Percentiles rank a stretch among this genome's conserved stretches.
phyloP scores from a whole-genome alignment of 2,329 filamentous ascomycete species.

The Diaporthe sp. region DNA sequence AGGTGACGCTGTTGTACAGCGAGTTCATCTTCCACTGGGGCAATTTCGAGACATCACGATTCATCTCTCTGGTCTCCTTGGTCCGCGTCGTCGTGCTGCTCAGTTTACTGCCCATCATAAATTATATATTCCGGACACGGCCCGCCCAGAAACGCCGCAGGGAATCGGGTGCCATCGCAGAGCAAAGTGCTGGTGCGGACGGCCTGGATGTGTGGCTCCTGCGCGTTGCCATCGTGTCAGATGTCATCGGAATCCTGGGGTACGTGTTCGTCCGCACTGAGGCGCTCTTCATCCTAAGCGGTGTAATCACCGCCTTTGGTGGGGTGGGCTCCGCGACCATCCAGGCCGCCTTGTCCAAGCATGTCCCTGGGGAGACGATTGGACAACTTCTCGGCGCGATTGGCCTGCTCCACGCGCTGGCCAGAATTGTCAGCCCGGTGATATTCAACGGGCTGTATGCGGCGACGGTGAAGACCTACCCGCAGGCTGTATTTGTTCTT shows the following conservation, averaged over 20 bases:
- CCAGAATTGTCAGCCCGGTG: slow-evolving; percentile 83
- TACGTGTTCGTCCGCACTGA: slow-evolving; percentile 77
- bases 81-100: slow-evolving; percentile 83
- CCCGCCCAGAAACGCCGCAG: slow-evolving; percentile 60
- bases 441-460: slow-evolving; percentile 91
- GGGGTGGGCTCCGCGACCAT: slow-evolving; percentile 89
- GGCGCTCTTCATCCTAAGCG: slow-evolving; percentile 77
- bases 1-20: slow-evolving; percentile 88
- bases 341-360: slow-evolving; percentile 89
- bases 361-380: slow-evolving; percentile 85
- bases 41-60: slow-evolving; percentile 83
- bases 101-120: slow-evolving; percentile 80
- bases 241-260: slow-evolving; percentile 81
- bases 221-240: slow-evolving; percentile 80
- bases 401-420: slow-evolving; percentile 86
- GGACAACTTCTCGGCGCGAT: slow-evolving; percentile 91
- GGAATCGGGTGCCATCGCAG: slow-evolving; percentile 54
- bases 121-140: slow-evolving; percentile 78
- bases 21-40: slow-evolving; percentile 87
- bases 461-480: slow-evolving; percentile 81
- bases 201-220: slow-evolving; percentile 83
- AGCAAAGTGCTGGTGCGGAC: slow-evolving; percentile 79
- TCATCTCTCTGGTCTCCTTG: slow-evolving; percentile 84
- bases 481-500: slow-evolving; percentile 87
- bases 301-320: slow-evolving; percentile 81